These are phyloP conservation scores for Knoxia roxburghii DNA, from an alignment of 257 asterid genomes.

Conservation along the genomic window DNA sequence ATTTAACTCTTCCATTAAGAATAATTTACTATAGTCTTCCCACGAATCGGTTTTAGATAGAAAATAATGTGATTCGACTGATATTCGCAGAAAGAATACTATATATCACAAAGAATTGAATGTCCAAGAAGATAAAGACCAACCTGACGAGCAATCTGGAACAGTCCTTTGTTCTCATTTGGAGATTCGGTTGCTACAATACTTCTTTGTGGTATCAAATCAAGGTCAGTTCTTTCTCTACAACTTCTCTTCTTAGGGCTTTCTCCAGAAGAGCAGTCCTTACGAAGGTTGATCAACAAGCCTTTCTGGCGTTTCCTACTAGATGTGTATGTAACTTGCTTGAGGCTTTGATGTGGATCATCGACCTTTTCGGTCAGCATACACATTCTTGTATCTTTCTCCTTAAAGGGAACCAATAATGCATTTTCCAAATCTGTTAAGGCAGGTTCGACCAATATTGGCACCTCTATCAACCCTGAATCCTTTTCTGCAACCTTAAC, in stretches of 20 bases:
- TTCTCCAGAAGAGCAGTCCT: constrained; percentile 20
- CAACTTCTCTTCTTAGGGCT: constrained; percentile 16
- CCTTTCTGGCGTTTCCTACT: constrained; percentile 46
- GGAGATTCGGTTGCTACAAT: constrained; percentile 13
- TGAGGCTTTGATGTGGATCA: constrained; percentile 15
- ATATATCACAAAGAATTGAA: background rate
- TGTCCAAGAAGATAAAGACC: constrained; percentile 8
- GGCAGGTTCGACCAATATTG: constrained; percentile 24
- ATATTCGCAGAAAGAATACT: too few relatives aligned
- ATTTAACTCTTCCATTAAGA: background rate
- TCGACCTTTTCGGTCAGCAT: constrained; percentile 14
- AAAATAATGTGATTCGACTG: background rate
- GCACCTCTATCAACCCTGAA: constrained; percentile 30
- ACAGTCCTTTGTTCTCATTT: constrained; percentile 25
- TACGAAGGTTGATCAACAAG: constrained; percentile 24
- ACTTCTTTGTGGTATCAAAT: constrained; percentile 17
- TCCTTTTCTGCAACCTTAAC: constrained; percentile 10
- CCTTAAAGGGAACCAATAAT: constrained; percentile 18
- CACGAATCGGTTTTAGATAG: background rate
- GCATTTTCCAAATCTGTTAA: constrained; percentile 23
- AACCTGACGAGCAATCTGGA: constrained; percentile 44
- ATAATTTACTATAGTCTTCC: background rate
- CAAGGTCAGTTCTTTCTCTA: constrained; percentile 15
- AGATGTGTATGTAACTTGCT: constrained; percentile 26
- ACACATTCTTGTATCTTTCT: constrained; percentile 15